phyloP scores from a whole-genome alignment of 306 rosid genomes.

The Prunus salicina region DNA sequence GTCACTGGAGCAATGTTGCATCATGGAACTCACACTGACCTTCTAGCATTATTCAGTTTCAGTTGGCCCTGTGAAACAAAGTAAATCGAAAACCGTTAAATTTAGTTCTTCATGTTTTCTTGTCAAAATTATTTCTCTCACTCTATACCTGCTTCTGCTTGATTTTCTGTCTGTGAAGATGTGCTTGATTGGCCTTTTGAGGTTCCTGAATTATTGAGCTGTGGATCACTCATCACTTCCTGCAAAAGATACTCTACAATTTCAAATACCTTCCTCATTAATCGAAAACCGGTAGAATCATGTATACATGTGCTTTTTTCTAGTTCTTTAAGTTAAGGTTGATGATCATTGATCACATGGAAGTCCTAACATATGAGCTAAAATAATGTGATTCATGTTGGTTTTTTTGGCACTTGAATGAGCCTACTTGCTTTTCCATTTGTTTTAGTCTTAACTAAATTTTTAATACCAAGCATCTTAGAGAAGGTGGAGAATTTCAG shows the following conservation, averaged over 20 bases:
- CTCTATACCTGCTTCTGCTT: constrained; percentile 26
- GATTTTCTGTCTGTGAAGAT: constrained; percentile 28
- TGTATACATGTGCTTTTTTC: background rate
- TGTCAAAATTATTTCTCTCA: background rate
- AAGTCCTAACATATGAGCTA: background rate
- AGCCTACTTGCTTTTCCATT: background rate
- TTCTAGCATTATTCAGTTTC: background rate
- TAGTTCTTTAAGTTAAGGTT: background rate
- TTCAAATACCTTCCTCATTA: background rate
- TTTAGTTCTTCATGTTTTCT: constrained; percentile 1
- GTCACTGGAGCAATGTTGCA: background rate
- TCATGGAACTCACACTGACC: background rate
- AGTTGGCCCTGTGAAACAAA: background rate
- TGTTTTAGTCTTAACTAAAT: background rate
- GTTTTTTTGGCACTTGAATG: background rate
- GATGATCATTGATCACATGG: background rate
- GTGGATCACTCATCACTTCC: constrained; percentile 60
- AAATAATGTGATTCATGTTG: background rate
- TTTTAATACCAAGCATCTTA: background rate
- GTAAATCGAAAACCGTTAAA: background rate
- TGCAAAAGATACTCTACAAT: constrained; percentile 22
- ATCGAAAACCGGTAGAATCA: background rate
- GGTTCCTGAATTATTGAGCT: constrained; percentile 30
- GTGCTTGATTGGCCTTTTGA: constrained; percentile 36
- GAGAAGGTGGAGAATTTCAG: background rate